These are phyloP conservation scores for Physcomitrellopsis africana DNA, from an alignment of 225 moss, liverwort and hornwort genomes.

Conservation along the genomic window DNA sequence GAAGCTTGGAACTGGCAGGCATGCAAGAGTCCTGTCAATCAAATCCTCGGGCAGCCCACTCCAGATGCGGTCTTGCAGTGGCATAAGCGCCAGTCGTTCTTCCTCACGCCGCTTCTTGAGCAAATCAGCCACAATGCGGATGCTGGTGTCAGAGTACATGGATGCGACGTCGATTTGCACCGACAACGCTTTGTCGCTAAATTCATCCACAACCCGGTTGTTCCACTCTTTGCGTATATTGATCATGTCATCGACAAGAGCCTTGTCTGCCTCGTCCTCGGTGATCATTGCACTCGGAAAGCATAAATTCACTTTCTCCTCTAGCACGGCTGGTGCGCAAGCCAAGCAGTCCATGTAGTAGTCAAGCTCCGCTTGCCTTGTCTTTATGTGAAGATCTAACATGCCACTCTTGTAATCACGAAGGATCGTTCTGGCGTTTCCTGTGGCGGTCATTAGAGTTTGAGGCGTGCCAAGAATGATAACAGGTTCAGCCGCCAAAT, in stretches of 20 bases:
- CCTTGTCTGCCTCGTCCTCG: slow-evolving; percentile 66
- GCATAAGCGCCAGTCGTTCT: slow-evolving; percentile 60
- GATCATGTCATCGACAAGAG: slow-evolving; percentile 54
- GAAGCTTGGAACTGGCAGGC: slow-evolving; percentile 68
- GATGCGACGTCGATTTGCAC: slow-evolving; percentile 63
- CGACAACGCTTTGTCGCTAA: slow-evolving; percentile 56
- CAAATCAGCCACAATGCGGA: slow-evolving; percentile 53
- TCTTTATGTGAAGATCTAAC: slow-evolving; percentile 58
- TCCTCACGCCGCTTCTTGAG: slow-evolving; percentile 65
- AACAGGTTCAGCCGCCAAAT: slow-evolving; percentile 43
- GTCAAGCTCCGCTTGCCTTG: slow-evolving; percentile 59
- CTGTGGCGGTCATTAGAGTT: slow-evolving; percentile 39
- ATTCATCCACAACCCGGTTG: slow-evolving; percentile 62
- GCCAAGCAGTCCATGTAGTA: slow-evolving; percentile 73
- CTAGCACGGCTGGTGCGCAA: slow-evolving; percentile 47
- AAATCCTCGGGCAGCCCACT: slow-evolving; percentile 66
- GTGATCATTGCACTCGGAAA: slow-evolving; percentile 68
- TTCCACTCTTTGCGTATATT: slow-evolving; percentile 62
- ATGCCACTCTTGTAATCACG: slow-evolving; percentile 54
- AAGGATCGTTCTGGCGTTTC: slow-evolving; percentile 43
- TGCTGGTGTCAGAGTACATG: slow-evolving; percentile 43
- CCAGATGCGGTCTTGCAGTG: slow-evolving; percentile 67
- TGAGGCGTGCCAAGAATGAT: slow-evolving; percentile 42
- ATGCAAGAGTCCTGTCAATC: slow-evolving; percentile 62
- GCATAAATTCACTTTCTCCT: slow-evolving; percentile 52